Conservation (phyloP, 2,329 filamentous ascomycete species). For the Botrytis elliptica region DNA sequence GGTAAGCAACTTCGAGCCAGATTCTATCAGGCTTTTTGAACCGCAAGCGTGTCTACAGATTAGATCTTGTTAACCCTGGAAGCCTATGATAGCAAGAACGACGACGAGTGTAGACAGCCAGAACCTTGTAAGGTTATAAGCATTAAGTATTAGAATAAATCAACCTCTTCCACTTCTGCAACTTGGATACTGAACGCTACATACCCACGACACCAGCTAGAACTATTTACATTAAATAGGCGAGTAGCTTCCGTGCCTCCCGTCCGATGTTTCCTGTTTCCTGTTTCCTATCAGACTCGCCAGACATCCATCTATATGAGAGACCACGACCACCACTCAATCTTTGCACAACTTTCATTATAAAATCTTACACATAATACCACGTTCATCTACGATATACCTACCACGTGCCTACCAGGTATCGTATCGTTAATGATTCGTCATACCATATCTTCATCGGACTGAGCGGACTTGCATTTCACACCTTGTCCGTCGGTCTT, state of each 20-base stretch:
- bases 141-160: background rate
- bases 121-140: background rate
- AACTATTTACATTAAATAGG: background rate
- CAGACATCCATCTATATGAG: background rate
- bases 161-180: background rate
- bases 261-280: too few relatives aligned
- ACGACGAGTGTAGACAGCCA: background rate
- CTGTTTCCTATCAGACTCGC: background rate
- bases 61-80: background rate
- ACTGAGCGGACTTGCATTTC: conserved; percentile 4
- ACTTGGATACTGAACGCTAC: background rate
- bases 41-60: background rate
- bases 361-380: background rate
- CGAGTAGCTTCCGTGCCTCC: background rate
- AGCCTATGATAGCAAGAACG: background rate
- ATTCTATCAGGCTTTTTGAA: background rate
- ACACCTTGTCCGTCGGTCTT: conserved; percentile 10
- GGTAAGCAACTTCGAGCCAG: background rate
- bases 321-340: background rate
- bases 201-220: background rate
- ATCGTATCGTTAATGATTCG: background rate
- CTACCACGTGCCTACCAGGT: too few relatives aligned
- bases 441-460: background rate
- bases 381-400: background rate
- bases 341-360: background rate